These are phyloP conservation scores for Saccharomycopsis hybrid DNA, from an alignment of 1,139 yeast species.

Conservation along the genomic window DNA sequence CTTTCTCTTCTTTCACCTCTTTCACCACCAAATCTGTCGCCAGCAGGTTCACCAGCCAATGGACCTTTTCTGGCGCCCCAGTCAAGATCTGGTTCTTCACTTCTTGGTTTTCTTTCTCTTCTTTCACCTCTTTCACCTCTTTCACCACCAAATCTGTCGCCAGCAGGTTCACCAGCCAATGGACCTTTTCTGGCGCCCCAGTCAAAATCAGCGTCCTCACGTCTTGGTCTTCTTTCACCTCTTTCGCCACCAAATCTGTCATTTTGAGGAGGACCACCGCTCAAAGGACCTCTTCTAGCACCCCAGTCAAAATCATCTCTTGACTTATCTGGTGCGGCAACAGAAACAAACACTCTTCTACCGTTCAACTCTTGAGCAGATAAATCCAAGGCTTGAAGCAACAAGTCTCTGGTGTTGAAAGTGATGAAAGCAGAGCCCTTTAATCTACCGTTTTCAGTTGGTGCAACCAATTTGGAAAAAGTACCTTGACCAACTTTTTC, in stretches of 20 bases:
- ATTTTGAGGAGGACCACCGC: conserved; percentile 30
- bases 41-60: conserved; percentile 22
- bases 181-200: conserved; percentile 46
- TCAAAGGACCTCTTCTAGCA: conserved; percentile 28
- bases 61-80: conserved; percentile 39
- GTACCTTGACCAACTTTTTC: conserved; percentile 55
- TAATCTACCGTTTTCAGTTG: conserved; percentile 60
- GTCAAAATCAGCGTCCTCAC: conserved; percentile 45
- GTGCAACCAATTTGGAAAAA: conserved; percentile 50
- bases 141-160: conserved; percentile 16
- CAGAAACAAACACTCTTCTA: conserved; percentile 75
- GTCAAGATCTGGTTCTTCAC: conserved; percentile 44
- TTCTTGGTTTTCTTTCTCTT: conserved; percentile 31
- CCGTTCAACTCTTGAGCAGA: conserved; percentile 62
- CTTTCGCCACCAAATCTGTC: conserved; percentile 29
- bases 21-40: conserved; percentile 19
- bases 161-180: conserved; percentile 22
- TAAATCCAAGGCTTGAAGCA: conserved; percentile 65
- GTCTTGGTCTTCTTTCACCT: conserved; percentile 33
- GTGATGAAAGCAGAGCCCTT: conserved; percentile 89
- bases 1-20: conserved; percentile 25
- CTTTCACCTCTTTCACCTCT: conserved; percentile 20
- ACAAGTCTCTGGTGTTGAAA: conserved; percentile 54
- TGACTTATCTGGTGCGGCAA: conserved; percentile 78
- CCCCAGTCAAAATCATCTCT: conserved; percentile 56